These are phyloP conservation scores for Epipyxis sp. DNA, from an alignment of 108 stramenopile species.

Conservation along the genomic window DNA sequence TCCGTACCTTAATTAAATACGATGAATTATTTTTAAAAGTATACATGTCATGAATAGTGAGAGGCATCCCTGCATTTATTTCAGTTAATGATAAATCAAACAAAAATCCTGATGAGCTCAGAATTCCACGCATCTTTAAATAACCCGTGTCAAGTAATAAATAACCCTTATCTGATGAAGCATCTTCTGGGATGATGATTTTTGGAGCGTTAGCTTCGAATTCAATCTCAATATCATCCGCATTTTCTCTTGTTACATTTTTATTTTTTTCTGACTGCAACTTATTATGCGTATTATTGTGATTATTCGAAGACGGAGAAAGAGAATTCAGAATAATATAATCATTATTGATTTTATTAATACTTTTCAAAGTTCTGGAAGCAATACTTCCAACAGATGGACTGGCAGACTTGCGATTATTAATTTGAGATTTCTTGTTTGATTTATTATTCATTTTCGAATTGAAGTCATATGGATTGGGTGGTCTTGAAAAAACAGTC, in stretches of 20 bases:
- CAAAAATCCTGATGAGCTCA: background rate
- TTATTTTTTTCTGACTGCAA: too few species aligned
- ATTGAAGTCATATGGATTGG: background rate
- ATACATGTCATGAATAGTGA: background rate
- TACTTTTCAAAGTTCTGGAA: too few species aligned
- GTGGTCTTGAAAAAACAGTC: background rate
- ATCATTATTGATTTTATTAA: too few species aligned
- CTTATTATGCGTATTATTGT: too few species aligned
- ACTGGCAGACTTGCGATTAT: too few species aligned
- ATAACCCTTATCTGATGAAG: constrained; percentile 5
- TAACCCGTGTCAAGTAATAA: constrained; percentile 19
- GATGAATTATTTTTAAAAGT: background rate
- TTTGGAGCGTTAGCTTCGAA: constrained; percentile 6
- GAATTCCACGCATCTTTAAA: background rate
- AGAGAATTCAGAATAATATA: too few species aligned
- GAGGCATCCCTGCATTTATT: background rate
- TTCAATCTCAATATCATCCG: background rate
- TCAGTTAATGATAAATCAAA: background rate
- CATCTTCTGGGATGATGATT: constrained; percentile 33
- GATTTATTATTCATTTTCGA: background rate
- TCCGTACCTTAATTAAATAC: constrained; percentile 13
- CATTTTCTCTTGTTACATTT: too few species aligned
- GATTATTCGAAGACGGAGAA: too few species aligned
- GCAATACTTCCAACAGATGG: too few species aligned
- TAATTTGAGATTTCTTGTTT: too few species aligned